A percentile compares a stretch with the other conserved stretches of the same genome.
Evolutionary conservation across 2,329 filamentous ascomycete genomes (phyloP).

Genomic region (Didymella arachidicola): DNA sequence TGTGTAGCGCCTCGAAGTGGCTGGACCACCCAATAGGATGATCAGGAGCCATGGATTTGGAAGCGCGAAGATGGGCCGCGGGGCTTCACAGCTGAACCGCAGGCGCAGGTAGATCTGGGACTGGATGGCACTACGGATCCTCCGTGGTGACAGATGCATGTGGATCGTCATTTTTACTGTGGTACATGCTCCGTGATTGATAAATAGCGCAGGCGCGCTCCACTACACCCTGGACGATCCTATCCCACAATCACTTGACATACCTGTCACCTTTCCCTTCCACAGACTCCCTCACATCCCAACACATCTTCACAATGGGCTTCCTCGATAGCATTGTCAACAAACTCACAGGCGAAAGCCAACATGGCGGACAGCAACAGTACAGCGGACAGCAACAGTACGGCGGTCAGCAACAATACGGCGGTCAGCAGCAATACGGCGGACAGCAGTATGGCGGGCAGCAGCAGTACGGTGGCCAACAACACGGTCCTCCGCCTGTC

Average conservation of each 20-base stretch:
- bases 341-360: constrained; percentile 25
- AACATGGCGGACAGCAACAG: constrained; percentile 8
- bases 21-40: constrained; percentile 11
- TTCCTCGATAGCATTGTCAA: constrained; percentile 31
- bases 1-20: constrained; percentile 19
- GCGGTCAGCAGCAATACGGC: constrained; percentile 14
- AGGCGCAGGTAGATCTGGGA: not conserved
- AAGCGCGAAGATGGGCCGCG: constrained; percentile 5
- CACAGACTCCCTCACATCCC: not conserved
- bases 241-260: not conserved
- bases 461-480: constrained; percentile 10
- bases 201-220: constrained; percentile 20
- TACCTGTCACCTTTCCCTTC: constrained; percentile 5
- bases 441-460: constrained; percentile 5
- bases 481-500: constrained; percentile 34
- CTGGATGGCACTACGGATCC: constrained; percentile 4
- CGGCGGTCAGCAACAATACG: constrained; percentile 2
- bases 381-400: constrained; percentile 11
- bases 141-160: constrained; percentile 12
- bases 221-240: not conserved
- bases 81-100: constrained; percentile 4
- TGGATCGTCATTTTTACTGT: constrained; percentile 13
- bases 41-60: constrained; percentile 11
- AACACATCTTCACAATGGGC: constrained; percentile 27
- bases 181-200: constrained; percentile 5